Base-by-base conservation (phyloP, 1,284 basidiomycete species). In the Apiotrichum laibachii region DNA sequence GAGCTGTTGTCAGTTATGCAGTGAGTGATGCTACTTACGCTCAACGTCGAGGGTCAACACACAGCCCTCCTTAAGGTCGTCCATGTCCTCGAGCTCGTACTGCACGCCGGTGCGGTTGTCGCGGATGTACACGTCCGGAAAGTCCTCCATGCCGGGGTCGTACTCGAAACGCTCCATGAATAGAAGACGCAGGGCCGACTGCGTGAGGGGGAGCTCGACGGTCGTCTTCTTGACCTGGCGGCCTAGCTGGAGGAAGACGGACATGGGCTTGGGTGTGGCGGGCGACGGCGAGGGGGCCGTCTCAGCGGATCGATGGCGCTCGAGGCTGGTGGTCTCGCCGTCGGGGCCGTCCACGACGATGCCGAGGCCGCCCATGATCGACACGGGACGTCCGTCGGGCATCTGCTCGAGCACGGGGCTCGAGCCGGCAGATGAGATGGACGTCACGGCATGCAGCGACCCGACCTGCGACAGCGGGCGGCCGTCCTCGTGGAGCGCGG, bases 131-230 rank as follows among this genome's bases (percentile, higher is more conserved):
- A 99, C 95, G 19, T 90, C 88, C 12, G 95, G 95, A 72, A 98
- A 98, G 70, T 96, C 90, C 59, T 92, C 92, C 78, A 88, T 84
- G 1, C 90, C 88, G 0, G 95, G 92, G 70, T 90, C 94, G 75
- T 96, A 98, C 40, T 90, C 87, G 71, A 99, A 99, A 68, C 87
- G 88, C 79, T 98, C 94, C 69, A 98, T 90, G 71, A 99, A 99
- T 26, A 98, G 79, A 70, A 96, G 63, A 40, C 66, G 63, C 8
- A 78, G 57, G 19, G 66, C 61, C 7, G 72, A 68, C 52, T 75
- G 63, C n/a, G 67, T 67, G 19, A 89, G 78, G 1, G 83, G 84
- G 6, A 85, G 82, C 55, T 92, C 88, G 45, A 97, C 81, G 11
- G 74, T 80, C 1, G 87, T 86, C 73, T 95, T 96, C 80, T 95